Conservation (phyloP, 78 protist species). For the Dictyostelium brefeldianum region DNA sequence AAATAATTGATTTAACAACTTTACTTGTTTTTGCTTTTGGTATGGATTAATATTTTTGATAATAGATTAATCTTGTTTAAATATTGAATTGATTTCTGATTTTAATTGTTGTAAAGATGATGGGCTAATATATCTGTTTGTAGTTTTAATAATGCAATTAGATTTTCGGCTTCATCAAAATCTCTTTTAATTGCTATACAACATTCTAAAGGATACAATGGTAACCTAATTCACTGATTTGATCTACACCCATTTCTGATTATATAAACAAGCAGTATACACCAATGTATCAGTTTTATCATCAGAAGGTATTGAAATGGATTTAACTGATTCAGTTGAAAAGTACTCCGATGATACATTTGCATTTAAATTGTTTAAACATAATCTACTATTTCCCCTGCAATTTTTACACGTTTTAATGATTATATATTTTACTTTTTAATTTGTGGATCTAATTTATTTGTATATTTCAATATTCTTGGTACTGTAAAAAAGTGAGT, state of each 20-base stretch:
- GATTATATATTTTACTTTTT: background rate
- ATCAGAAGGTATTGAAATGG: too few species aligned
- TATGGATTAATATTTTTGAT: too few species aligned
- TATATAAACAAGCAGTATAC: too few species aligned
- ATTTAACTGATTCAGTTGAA: constrained; percentile 89
- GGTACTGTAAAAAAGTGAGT: constrained; percentile 54
- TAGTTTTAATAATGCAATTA: background rate
- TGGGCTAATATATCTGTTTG: background rate
- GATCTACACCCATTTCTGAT: background rate
- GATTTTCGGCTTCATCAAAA: background rate
- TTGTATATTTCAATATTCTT: constrained; percentile 46
- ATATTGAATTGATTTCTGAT: background rate
- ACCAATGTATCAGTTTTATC: background rate
- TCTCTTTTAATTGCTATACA: too few species aligned
- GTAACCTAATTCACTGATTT: constrained; percentile 73
- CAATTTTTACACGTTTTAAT: constrained; percentile 77
- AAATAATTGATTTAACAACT: background rate
- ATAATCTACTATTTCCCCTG: constrained; percentile 81
- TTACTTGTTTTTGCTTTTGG: constrained; percentile 23
- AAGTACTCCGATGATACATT: constrained; percentile 89
- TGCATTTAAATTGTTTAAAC: constrained; percentile 59
- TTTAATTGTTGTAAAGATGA: background rate
- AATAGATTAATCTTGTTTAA: background rate
- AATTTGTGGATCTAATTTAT: background rate
- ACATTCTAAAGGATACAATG: constrained; percentile 83